Evolutionary conservation across 2,329 filamentous ascomycete species (phyloP).

Genomic region (Colletotrichum tabaci): DNA sequence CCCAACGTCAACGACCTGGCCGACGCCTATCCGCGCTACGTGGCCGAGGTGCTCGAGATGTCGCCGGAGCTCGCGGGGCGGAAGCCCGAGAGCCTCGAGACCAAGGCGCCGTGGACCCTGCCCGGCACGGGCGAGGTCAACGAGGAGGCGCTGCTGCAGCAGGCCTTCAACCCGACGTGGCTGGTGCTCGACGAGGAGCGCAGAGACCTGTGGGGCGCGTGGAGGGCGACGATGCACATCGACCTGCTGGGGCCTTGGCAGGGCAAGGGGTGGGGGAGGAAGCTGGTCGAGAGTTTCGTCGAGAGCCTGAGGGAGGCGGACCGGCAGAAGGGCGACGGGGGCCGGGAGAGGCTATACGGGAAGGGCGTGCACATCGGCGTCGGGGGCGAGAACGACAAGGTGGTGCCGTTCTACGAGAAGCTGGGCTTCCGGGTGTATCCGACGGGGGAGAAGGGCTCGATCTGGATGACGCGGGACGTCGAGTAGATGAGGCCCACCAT

Average conservation of each 20-base stretch:
- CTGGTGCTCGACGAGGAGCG: conserved; percentile 56
- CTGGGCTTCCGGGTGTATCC: conserved; percentile 59
- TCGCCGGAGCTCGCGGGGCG: conserved; percentile 44
- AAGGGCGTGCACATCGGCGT: conserved; percentile 62
- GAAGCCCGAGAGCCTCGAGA: conserved; percentile 46
- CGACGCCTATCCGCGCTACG: conserved; percentile 56
- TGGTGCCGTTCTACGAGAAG: conserved; percentile 64
- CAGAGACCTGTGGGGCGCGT: conserved; percentile 52
- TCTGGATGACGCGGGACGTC: conserved; percentile 60
- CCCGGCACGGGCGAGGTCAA: conserved; percentile 48
- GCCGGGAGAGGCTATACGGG: conserved; percentile 46
- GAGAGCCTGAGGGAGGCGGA: conserved; percentile 51
- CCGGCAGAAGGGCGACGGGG: conserved; percentile 17
- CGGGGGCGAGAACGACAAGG: conserved; percentile 62
- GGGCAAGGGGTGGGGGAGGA: conserved; percentile 60
- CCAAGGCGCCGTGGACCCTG: conserved; percentile 51
- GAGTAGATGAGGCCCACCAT: conserved; percentile 24
- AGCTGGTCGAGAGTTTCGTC: conserved; percentile 59
- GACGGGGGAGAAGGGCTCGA: conserved; percentile 53
- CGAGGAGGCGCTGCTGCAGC: conserved; percentile 56
- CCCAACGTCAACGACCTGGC: conserved; percentile 59
- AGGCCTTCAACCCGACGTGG: conserved; percentile 58
- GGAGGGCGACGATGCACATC: conserved; percentile 65
- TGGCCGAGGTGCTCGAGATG: conserved; percentile 52
- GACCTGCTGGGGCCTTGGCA: conserved; percentile 61